These are phyloP conservation scores for Pestalotiopsis sp. DNA, from an alignment of 2,329 filamentous ascomycete genomes.

Conservation along the genomic window DNA sequence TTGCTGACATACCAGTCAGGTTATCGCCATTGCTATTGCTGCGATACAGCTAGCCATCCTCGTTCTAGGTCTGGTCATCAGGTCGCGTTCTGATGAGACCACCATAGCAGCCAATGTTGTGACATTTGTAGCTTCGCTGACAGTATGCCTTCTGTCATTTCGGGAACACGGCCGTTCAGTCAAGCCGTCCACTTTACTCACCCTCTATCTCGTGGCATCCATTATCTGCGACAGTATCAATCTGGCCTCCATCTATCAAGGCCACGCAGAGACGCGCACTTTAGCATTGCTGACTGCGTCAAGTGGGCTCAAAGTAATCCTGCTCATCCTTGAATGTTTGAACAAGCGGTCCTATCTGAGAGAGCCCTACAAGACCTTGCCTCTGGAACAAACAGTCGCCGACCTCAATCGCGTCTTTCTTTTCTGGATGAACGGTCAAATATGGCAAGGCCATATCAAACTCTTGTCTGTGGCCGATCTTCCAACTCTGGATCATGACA, in stretches of 20 bases:
- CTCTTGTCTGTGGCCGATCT: background rate
- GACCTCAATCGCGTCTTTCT: background rate
- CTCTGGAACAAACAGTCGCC: background rate
- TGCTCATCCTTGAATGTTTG: background rate
- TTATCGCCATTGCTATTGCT: background rate
- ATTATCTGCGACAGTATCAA: background rate
- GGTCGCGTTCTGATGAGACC: background rate
- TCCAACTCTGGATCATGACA: background rate
- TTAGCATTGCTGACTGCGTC: background rate
- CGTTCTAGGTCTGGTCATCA: background rate
- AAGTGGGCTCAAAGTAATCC: background rate
- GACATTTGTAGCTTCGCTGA: background rate
- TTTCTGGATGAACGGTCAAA: background rate
- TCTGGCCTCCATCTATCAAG: background rate
- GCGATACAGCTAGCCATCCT: background rate
- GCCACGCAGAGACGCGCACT: background rate
- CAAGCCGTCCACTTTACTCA: background rate
- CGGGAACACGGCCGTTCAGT: slow-evolving; percentile 2
- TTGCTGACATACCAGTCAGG: background rate
- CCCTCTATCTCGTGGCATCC: background rate
- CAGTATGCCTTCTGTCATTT: background rate
- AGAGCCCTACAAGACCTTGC: background rate
- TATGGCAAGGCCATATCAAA: background rate
- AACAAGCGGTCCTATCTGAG: background rate
- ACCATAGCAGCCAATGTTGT: background rate